Conservation (phyloP, 75 land plant species). For the Pinus tabuliformis region DNA sequence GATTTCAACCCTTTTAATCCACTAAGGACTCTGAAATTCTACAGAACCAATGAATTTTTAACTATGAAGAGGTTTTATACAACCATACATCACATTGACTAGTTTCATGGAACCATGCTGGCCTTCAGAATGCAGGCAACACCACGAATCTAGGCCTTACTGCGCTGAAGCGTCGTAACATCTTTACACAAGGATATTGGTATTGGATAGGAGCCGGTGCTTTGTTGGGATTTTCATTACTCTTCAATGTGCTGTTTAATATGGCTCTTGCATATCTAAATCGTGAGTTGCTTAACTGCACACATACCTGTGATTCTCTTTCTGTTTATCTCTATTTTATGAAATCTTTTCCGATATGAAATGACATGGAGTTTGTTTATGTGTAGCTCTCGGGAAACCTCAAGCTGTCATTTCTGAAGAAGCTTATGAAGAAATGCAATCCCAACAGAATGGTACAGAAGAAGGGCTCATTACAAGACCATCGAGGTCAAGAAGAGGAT, state of each 20-base stretch:
- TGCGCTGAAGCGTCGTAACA: conserved; percentile 34
- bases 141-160: conserved; percentile 39
- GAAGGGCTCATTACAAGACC: conserved; percentile 5
- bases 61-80: background rate
- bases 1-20: background rate
- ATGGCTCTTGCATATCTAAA: conserved; percentile 60
- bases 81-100: background rate
- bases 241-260: conserved; percentile 77
- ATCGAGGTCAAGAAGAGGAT: conserved; percentile 6
- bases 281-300: conserved; percentile 36
- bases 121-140: conserved; percentile 38
- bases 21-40: background rate
- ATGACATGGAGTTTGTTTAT: background rate
- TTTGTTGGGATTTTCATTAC: conserved; percentile 49
- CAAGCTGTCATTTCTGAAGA: conserved; percentile 79
- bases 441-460: conserved; percentile 21
- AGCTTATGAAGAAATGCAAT: conserved; percentile 40
- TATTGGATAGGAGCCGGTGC: conserved; percentile 76
- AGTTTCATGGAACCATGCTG: background rate
- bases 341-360: background rate
- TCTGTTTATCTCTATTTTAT: background rate
- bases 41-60: background rate
- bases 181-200: conserved; percentile 44
- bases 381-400: conserved; percentile 60
- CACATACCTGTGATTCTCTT: background rate